Conservation (phyloP, 768 basidiomycete genomes). For the Myochromella boudieri region DNA sequence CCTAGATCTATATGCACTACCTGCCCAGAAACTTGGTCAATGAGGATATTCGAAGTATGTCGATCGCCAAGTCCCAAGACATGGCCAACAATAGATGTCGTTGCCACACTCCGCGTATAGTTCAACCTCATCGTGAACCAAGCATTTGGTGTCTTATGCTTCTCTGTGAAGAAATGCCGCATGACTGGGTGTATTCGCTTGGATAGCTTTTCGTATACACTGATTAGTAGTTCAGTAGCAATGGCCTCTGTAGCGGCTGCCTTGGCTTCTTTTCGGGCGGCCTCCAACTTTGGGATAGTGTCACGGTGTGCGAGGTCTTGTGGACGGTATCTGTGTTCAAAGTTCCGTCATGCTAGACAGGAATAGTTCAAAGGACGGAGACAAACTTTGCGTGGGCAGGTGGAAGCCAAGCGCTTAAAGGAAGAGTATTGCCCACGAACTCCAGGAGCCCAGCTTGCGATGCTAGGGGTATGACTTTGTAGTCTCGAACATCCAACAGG, state of each 20-base stretch:
- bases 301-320: conserved; percentile 41
- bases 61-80: conserved; percentile 91
- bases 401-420: conserved; percentile 62
- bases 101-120: conserved; percentile 91
- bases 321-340: conserved; percentile 60
- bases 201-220: conserved; percentile 33
- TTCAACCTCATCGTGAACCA: conserved; percentile 93
- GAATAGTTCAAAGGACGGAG: too few relatives aligned
- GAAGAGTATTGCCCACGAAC: conserved; percentile 79
- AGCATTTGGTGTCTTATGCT: conserved; percentile 80
- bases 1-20: conserved; percentile 95
- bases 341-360: not conserved
- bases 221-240: too few relatives aligned
- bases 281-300: conserved; percentile 31
- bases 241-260: too few relatives aligned
- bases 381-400: conserved; percentile 62
- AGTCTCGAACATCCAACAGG: conserved; percentile 72
- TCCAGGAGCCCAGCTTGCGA: conserved; percentile 83
- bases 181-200: conserved; percentile 76
- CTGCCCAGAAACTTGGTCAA: conserved; percentile 82
- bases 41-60: conserved; percentile 88
- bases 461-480: conserved; percentile 87
- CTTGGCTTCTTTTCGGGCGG: conserved; percentile 26
- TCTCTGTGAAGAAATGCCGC: conserved; percentile 92
- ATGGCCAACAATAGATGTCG: conserved; percentile 92